phyloP scores from a whole-genome alignment of 1,284 basidiomycete species.

The Naganishia cerealis region DNA sequence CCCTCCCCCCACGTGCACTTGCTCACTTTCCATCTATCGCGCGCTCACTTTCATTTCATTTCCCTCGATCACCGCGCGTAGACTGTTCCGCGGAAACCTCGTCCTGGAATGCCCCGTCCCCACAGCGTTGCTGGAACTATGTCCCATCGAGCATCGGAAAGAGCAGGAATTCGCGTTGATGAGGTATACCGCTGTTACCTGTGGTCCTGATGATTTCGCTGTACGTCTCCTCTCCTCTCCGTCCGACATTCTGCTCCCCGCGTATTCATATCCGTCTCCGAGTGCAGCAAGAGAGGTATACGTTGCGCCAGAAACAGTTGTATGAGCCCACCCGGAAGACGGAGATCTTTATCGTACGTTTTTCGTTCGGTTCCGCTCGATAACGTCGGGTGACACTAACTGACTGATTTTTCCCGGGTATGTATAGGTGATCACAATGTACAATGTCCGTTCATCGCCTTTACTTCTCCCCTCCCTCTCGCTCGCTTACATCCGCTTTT shows the following conservation, averaged over 20 bases:
- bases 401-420: not conserved
- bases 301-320: conserved; percentile 67
- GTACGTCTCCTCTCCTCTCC: conserved; percentile 39
- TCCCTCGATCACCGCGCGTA: conserved; percentile 40
- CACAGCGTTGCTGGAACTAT: conserved; percentile 77
- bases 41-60: conserved; percentile 1
- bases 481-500: not conserved
- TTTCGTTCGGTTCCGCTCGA: not conserved
- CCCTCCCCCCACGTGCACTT: not conserved
- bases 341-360: conserved; percentile 68
- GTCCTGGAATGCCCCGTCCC: conserved; percentile 85
- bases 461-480: not conserved
- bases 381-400: conserved; percentile 31
- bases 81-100: conserved; percentile 86
- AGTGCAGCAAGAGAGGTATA: conserved; percentile 66
- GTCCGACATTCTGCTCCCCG: too few relatives aligned
- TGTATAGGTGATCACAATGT: conserved; percentile 68
- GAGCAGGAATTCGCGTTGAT: conserved; percentile 92
- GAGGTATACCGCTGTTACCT: conserved; percentile 90
- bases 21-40: not conserved
- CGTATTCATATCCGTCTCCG: too few relatives aligned
- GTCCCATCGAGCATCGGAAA: conserved; percentile 61
- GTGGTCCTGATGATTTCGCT: conserved; percentile 86
- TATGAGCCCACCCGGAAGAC: conserved; percentile 77
- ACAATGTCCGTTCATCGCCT: conserved; percentile 56